phyloP scores from a whole-genome alignment of 2,329 filamentous ascomycete genomes.

The Aspergillus hortae region DNA sequence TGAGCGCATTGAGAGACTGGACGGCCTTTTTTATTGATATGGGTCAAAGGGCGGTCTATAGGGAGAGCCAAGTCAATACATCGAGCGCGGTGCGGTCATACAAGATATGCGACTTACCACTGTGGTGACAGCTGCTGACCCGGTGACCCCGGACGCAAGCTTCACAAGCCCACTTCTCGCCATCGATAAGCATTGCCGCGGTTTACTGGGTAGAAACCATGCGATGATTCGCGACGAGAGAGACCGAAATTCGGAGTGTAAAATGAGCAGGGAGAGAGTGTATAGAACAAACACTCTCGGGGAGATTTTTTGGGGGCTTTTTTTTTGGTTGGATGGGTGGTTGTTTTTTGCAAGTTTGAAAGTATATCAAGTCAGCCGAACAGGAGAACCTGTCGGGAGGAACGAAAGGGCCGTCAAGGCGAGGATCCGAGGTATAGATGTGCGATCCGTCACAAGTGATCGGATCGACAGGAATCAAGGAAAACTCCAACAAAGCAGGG shows the following conservation, averaged over 20 bases:
- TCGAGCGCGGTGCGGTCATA: neutral
- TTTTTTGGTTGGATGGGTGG: neutral
- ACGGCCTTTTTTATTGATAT: conserved; percentile 96
- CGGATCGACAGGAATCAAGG: conserved; percentile 23
- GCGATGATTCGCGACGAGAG: conserved; percentile 35
- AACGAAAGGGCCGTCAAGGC: conserved; percentile 33
- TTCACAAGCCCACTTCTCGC: conserved; percentile 97
- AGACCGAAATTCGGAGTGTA: conserved; percentile 14
- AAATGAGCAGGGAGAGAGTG: conserved; percentile 7
- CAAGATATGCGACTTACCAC: conserved; percentile 61
- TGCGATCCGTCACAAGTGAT: conserved; percentile 24
- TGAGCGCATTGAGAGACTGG: conserved; percentile 97
- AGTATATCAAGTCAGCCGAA: conserved; percentile 15
- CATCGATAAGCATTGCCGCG: conserved; percentile 73
- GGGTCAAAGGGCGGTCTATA: conserved; percentile 80
- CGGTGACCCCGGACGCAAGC: conserved; percentile 97
- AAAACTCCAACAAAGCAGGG: conserved; percentile 30
- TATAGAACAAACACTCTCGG: conserved; percentile 9
- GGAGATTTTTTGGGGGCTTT: conserved; percentile 4
- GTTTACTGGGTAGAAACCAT: conserved; percentile 36
- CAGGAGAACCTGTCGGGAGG: conserved; percentile 20
- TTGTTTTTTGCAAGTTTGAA: neutral
- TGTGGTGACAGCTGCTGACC: conserved; percentile 97
- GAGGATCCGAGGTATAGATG: conserved; percentile 19
- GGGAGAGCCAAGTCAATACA: conserved; percentile 10